phyloP scores from a whole-genome alignment of 2,329 filamentous ascomycete species.

The Monosporascus cannonballus region DNA sequence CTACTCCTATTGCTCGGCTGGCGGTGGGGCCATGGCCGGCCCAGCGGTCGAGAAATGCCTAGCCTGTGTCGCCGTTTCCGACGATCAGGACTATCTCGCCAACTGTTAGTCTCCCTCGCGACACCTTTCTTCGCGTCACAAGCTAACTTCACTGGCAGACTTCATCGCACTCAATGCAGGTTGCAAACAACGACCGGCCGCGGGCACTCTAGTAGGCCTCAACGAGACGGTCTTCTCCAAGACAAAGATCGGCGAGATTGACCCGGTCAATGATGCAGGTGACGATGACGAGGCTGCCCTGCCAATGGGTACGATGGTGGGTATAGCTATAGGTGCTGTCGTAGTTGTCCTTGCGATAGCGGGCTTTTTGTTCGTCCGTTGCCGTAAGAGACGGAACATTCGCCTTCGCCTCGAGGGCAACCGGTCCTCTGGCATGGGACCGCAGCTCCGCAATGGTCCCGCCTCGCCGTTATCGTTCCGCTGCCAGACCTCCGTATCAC shows the following conservation, averaged over 20 bases:
- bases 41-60: constrained; percentile 33
- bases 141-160: constrained; percentile 27
- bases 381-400: constrained; percentile 38
- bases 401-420: constrained; percentile 21
- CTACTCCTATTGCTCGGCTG: constrained; percentile 43
- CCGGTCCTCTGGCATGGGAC: constrained; percentile 9
- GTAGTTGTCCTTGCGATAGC: constrained; percentile 31
- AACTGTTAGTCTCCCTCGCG: constrained; percentile 38
- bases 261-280: constrained; percentile 20
- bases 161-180: constrained; percentile 46
- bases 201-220: constrained; percentile 31
- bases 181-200: constrained; percentile 40
- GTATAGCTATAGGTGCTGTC: constrained; percentile 35
- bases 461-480: constrained; percentile 44
- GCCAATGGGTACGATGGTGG: constrained; percentile 35
- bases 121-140: background rate
- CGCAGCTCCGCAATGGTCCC: constrained; percentile 28
- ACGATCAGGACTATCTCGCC: constrained; percentile 36
- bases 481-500: constrained; percentile 41
- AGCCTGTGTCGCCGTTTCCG: constrained; percentile 38
- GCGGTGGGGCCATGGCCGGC: constrained; percentile 30
- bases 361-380: constrained; percentile 37
- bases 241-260: constrained; percentile 26
- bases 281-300: constrained; percentile 18
- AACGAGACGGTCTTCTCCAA: constrained; percentile 40